Evolutionary conservation across 2,329 filamentous ascomycete genomes (phyloP), one percentile per base, ranked within the genome.

Genomic region (Chaetothyriales sp.): DNA sequence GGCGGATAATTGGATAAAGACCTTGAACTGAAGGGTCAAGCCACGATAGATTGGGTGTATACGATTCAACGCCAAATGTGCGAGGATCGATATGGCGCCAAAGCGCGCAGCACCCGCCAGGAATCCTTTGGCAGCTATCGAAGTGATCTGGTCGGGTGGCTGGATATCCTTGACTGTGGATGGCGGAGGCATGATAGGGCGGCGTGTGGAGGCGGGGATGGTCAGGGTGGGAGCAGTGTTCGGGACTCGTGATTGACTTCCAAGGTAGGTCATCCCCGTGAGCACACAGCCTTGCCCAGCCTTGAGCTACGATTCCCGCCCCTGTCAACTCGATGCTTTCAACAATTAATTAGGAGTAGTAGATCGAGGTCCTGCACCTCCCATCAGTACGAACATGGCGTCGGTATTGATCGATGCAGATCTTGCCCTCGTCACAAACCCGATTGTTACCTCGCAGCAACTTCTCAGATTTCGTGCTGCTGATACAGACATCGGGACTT

Each of bases 1-100:
- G 33, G 62, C 65, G 4, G 67, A 67, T 28, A 75, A 66, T 54
- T 75, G 72, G 37, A 75, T 58, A 56, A 72, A 74, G 25, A 73
- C 67, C 55, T 74, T 74, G 62, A 73, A 75, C 54, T 74, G 72
- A 45, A 69, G 64, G 13, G 72, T 75, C 53, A 75, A 58, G 5
- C 69, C 67, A 20, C 71, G 70, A 59, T 74, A 75, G 43, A 74
- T 56, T 25, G 64, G 69, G 43, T 67, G 67, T 5, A 61, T 58
- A 47, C 69, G 64, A 49, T 62, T 65, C 54, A 73, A 60, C 52
- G 71, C 69, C 63, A 73, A 65, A 58, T 73, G 70, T 2, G 69
- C 66, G 20, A 71, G 60, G 51, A 73, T 67, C n/a, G 69, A 71
- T 52, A 73, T 66, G 29, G 69, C 67, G 56, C 69, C 69, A 58